These are phyloP conservation scores for Hawksworthiomyces lignivorus DNA, from an alignment of 2,329 filamentous ascomycete species.

Conservation along the genomic window DNA sequence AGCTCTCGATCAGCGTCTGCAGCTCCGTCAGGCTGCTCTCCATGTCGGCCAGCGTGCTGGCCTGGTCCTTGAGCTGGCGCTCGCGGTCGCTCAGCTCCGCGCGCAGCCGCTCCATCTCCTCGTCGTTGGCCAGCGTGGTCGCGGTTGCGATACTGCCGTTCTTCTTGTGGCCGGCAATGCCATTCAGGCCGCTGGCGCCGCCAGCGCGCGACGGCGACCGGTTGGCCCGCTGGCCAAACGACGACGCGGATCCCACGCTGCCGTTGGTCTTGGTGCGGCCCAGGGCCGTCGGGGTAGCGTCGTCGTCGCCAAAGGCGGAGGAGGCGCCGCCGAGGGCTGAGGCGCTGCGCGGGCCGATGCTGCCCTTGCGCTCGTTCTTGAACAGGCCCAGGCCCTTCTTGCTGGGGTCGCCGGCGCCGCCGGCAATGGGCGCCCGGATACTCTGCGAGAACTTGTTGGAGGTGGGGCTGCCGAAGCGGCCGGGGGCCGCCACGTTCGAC, in stretches of 20 bases:
- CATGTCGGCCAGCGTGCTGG: constrained; percentile 77
- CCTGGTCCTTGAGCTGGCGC: constrained; percentile 80
- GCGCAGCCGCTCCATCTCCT: constrained; percentile 66
- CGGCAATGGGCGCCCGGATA: constrained; percentile 34
- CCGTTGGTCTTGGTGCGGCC: constrained; percentile 44
- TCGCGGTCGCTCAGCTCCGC: constrained; percentile 76
- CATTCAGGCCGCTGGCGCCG: constrained; percentile 14
- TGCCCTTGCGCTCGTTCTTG: constrained; percentile 41
- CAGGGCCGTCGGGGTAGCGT: constrained; percentile 44
- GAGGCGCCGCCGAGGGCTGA: constrained; percentile 48
- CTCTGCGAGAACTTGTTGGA: constrained; percentile 57
- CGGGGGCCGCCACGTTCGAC: constrained; percentile 26
- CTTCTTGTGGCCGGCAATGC: constrained; percentile 6
- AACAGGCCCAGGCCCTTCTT: constrained; percentile 34
- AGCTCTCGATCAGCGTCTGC: constrained; percentile 56
- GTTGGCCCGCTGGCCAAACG: constrained; percentile 41
- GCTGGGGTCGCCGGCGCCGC: constrained; percentile 52
- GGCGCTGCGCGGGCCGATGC: constrained; percentile 48
- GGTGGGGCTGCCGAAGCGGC: constrained; percentile 56
- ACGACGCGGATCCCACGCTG: constrained; percentile 29
- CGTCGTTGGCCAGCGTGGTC: constrained; percentile 39
- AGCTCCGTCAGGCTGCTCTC: constrained; percentile 80
- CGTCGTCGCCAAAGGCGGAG: constrained; percentile 46
- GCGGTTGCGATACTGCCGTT: constrained; percentile 15
- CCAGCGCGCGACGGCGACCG: constrained; percentile 45